Evolutionary conservation across 208 protist species (phyloP).

Genomic region (Crithidia mellificae): DNA sequence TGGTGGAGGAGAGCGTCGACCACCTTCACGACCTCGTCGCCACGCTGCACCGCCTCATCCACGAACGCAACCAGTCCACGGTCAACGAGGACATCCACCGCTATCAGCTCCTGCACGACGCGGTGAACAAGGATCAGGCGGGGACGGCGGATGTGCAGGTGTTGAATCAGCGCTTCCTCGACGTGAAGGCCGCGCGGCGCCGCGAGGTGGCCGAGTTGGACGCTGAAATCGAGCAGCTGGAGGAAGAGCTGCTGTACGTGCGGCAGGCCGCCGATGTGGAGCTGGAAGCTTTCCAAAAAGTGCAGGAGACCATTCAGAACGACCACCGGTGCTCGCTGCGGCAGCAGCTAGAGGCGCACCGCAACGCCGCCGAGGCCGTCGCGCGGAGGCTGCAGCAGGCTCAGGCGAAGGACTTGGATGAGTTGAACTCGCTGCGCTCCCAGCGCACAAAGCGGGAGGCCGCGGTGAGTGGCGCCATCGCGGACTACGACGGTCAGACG

Average conservation of each 20-base stretch:
- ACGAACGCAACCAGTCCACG: constrained; percentile 71
- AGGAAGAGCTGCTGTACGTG: constrained; percentile 79
- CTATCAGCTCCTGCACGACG: constrained; percentile 85
- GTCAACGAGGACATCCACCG: constrained; percentile 90
- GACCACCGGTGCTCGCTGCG: constrained; percentile 41
- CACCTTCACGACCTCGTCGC: constrained; percentile 49
- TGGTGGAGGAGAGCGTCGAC: constrained; percentile 46
- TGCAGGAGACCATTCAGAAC: constrained; percentile 55
- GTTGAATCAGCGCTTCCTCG: constrained; percentile 85
- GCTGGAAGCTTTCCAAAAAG: constrained; percentile 61
- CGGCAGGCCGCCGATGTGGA: constrained; percentile 70
- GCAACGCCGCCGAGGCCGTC: constrained; percentile 43
- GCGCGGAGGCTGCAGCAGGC: constrained; percentile 38
- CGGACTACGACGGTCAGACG: constrained; percentile 84
- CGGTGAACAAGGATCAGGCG: constrained; percentile 87
- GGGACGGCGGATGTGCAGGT: constrained; percentile 89
- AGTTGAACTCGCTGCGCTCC: constrained; percentile 62
- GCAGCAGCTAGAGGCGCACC: constrained; percentile 64
- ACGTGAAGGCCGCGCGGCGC: constrained; percentile 60
- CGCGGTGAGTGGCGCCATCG: constrained; percentile 79
- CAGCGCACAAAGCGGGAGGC: constrained; percentile 78
- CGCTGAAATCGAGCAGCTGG: constrained; percentile 59
- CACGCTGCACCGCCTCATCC: constrained; percentile 52
- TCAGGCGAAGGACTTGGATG: constrained; percentile 53
- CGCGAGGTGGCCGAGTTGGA: constrained; percentile 72